Evolutionary conservation across 768 basidiomycete genomes (phyloP).

Genomic region (Amanita rimosa): DNA sequence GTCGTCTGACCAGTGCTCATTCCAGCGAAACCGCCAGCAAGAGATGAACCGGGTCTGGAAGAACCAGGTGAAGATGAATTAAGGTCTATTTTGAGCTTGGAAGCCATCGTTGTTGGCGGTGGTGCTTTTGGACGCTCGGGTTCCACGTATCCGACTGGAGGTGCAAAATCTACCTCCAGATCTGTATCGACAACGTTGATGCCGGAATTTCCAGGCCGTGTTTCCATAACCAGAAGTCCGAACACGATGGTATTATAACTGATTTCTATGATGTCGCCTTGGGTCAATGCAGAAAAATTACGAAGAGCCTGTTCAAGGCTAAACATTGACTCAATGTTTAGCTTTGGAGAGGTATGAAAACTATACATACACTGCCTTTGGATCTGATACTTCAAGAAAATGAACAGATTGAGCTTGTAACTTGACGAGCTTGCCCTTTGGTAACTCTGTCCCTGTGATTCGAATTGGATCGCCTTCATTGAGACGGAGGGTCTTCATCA

Average conservation of each 20-base stretch:
- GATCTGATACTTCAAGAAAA: conserved; percentile 95
- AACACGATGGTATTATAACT: conserved; percentile 95
- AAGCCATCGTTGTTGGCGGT: conserved; percentile 86
- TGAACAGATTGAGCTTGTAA: conserved; percentile 91
- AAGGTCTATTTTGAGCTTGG: conserved; percentile 91
- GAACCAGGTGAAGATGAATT: conserved; percentile 80
- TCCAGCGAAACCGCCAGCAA: conserved; percentile 57
- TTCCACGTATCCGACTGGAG: conserved; percentile 90
- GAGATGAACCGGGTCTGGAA: conserved; percentile 66
- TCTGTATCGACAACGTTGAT: conserved; percentile 92
- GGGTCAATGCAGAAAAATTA: conserved; percentile 85
- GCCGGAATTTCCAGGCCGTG: conserved; percentile 74
- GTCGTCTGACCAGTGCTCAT: conserved; percentile 31
- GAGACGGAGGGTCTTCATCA: conserved; percentile 94
- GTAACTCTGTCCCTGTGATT: conserved; percentile 77
- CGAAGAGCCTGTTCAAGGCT: conserved; percentile 93
- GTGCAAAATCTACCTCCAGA: conserved; percentile 94
- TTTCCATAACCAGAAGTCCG: conserved; percentile 93
- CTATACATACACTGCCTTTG: conserved; percentile 81
- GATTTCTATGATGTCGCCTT: conserved; percentile 97
- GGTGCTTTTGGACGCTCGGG: conserved; percentile 79
- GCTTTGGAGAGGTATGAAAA: conserved; percentile 10
- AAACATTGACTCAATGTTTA: background rate
- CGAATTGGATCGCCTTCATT: conserved; percentile 94
- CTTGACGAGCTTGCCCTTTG: conserved; percentile 94